Percentiles rank a stretch among this genome's conserved stretches.
These are phyloP conservation scores for Alternaria angustiovoidea DNA, from an alignment of 2,329 filamentous ascomycete species.

Conservation along the genomic window DNA sequence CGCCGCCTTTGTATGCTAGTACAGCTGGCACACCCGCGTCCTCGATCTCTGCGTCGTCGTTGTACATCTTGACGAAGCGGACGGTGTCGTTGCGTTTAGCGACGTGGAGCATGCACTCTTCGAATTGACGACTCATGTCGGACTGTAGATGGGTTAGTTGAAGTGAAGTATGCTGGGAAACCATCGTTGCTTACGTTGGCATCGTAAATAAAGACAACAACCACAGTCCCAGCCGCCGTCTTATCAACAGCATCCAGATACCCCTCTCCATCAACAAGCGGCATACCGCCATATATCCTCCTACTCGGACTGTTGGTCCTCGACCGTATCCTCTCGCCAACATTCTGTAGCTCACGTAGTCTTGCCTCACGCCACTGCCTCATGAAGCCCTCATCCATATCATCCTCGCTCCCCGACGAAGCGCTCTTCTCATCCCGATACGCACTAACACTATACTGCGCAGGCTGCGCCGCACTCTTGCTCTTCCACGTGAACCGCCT, in stretches of 20 bases:
- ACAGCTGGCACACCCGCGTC: slow-evolving; percentile 86
- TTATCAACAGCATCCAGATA: slow-evolving; percentile 98
- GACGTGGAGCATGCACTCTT: slow-evolving; percentile 77
- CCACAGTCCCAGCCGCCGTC: slow-evolving; percentile 78
- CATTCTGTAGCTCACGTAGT: slow-evolving; percentile 76
- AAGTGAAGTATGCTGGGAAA: background rate
- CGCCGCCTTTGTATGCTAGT: slow-evolving; percentile 86
- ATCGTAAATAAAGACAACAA: slow-evolving; percentile 84
- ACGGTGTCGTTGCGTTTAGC: slow-evolving; percentile 72
- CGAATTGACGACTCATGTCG: slow-evolving; percentile 78
- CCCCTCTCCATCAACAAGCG: slow-evolving; percentile 85
- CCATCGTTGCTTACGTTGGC: background rate
- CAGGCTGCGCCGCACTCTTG: slow-evolving; percentile 21
- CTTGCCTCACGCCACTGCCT: slow-evolving; percentile 84
- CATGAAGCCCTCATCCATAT: slow-evolving; percentile 83
- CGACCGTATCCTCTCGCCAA: slow-evolving; percentile 63
- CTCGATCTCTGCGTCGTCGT: slow-evolving; percentile 93
- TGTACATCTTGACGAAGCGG: slow-evolving; percentile 90
- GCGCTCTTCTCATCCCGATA: slow-evolving; percentile 60
- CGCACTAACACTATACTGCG: slow-evolving; percentile 38
- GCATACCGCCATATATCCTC: slow-evolving; percentile 78
- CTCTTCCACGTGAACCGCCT: slow-evolving; percentile 47
- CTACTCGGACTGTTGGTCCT: slow-evolving; percentile 79
- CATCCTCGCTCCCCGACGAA: slow-evolving; percentile 55
- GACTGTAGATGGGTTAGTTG: slow-evolving; percentile 62